phyloP scores from a whole-genome alignment of 2,329 filamentous ascomycete species.

The Exophiala mesophila region DNA sequence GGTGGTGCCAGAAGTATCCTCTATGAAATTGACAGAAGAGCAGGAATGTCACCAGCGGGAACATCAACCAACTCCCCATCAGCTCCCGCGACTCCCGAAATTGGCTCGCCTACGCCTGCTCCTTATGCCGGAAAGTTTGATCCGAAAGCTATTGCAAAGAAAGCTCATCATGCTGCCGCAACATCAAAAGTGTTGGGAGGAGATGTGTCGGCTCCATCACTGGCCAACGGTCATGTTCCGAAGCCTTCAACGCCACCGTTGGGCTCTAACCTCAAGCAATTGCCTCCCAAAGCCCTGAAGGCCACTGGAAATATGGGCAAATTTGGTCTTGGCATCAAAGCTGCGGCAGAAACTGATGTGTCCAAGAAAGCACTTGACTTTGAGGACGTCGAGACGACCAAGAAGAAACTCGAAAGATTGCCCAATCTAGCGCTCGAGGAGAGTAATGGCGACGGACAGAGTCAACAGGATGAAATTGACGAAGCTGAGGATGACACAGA shows the following conservation, averaged over 20 bases:
- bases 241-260: slow-evolving; percentile 38
- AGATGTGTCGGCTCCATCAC: slow-evolving; percentile 48
- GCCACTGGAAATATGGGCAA: slow-evolving; percentile 70
- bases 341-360: slow-evolving; percentile 61
- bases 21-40: slow-evolving; percentile 69
- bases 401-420: slow-evolving; percentile 86
- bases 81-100: slow-evolving; percentile 39
- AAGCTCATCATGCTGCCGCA: slow-evolving; percentile 58
- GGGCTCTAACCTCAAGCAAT: slow-evolving; percentile 31
- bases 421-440: slow-evolving; percentile 62
- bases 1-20: slow-evolving; percentile 63
- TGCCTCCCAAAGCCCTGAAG: slow-evolving; percentile 45
- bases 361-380: slow-evolving; percentile 74
- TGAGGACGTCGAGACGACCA: slow-evolving; percentile 80
- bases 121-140: slow-evolving; percentile 77
- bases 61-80: slow-evolving; percentile 48
- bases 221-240: slow-evolving; percentile 38
- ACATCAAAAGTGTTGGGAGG: slow-evolving; percentile 45
- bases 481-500: slow-evolving; percentile 70
- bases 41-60: slow-evolving; percentile 50
- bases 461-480: slow-evolving; percentile 54
- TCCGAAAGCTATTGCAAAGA: slow-evolving; percentile 80
- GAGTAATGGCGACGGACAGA: slow-evolving; percentile 51
- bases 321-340: slow-evolving; percentile 73
- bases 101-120: slow-evolving; percentile 46